phyloP scores from a whole-genome alignment of 1,284 basidiomycete species.

The Ceratobasidium sp. region DNA sequence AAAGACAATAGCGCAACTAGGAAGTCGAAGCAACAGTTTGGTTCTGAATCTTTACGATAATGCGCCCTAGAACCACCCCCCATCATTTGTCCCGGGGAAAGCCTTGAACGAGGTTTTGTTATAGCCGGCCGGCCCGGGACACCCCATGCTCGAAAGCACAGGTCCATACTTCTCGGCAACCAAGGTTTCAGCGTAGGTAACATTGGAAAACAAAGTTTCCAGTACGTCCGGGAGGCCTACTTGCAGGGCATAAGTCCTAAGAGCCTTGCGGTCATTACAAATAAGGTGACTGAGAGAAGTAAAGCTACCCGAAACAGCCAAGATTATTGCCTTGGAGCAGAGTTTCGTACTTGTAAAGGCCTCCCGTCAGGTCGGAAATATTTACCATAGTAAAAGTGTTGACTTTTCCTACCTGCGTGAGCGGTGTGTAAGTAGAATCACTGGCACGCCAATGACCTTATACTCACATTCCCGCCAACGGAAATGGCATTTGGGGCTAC shows the following conservation, averaged over 20 bases:
- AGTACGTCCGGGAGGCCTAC: background rate
- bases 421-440: background rate
- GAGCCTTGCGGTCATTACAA: background rate
- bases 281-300: background rate
- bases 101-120: background rate
- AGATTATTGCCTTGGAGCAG: conserved; percentile 50
- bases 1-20: too few species aligned
- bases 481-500: conserved; percentile 42
- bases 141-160: background rate
- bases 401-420: conserved; percentile 40
- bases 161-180: background rate
- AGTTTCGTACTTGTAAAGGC: conserved; percentile 45
- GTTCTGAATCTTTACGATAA: too few species aligned
- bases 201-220: background rate
- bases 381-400: conserved; percentile 49
- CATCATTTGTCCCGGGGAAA: background rate
- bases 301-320: conserved; percentile 45
- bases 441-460: background rate
- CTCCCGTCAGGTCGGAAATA: conserved; percentile 48
- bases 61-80: background rate
- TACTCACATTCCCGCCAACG: conserved; percentile 50
- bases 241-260: background rate
- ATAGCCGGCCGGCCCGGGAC: background rate
- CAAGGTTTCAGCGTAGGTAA: background rate
- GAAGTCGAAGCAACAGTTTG: too few species aligned